These are phyloP conservation scores for Backusella australiensis DNA, from an alignment of 192 early-diverging fungal genomes.

Conservation along the genomic window DNA sequence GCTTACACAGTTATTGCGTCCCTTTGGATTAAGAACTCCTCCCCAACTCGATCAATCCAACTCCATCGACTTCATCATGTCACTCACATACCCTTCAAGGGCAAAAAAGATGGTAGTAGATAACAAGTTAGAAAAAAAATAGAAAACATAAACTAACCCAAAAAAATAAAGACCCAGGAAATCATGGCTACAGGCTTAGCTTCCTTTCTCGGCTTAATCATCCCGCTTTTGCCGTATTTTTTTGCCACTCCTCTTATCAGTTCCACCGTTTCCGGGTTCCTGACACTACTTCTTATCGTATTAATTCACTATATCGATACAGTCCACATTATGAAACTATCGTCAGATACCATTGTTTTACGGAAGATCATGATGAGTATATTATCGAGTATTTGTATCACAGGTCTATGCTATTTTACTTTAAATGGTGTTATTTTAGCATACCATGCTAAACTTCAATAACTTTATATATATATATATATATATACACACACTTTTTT, in stretches of 20 bases:
- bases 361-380: not conserved
- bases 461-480: not conserved
- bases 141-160: not conserved
- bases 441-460: not conserved
- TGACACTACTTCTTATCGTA: not conserved
- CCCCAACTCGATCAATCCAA: not conserved
- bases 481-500: not conserved
- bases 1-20: not conserved
- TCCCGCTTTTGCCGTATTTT: not conserved
- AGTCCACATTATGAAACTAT: not conserved
- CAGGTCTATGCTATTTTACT: not conserved
- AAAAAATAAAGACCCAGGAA: not conserved
- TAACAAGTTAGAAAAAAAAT: not conserved
- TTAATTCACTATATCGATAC: not conserved
- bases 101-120: not conserved
- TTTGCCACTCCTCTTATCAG: not conserved
- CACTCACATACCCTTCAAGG: not conserved
- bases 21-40: constrained; percentile 1
- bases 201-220: not conserved
- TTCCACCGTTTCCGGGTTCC: not conserved
- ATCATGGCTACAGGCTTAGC: not conserved
- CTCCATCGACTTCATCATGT: not conserved
- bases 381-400: not conserved
- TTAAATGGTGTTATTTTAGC: not conserved
- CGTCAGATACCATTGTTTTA: not conserved